Conservation (phyloP, 768 basidiomycete species). For the Serendipita sp. region DNA sequence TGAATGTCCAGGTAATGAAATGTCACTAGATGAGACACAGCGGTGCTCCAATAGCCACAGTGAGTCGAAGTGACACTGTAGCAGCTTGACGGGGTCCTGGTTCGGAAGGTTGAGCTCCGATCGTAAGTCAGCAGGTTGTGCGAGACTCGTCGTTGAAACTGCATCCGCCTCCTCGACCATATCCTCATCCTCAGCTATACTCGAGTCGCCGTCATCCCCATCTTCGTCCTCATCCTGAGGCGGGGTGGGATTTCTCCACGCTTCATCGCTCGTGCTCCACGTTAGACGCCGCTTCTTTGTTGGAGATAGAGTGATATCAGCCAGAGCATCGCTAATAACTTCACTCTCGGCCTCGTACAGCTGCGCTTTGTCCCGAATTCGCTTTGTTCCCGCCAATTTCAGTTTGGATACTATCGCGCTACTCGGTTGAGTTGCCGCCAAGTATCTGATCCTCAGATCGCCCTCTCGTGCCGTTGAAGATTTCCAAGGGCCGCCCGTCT, state of each 20-base stretch:
- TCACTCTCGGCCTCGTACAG: background rate
- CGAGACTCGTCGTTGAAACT: background rate
- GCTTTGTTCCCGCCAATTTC: background rate
- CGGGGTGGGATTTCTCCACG: slow-evolving; percentile 1
- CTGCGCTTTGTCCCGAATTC: background rate
- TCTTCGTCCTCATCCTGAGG: background rate
- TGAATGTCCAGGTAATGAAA: background rate
- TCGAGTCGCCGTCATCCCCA: background rate
- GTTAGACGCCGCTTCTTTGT: slow-evolving; percentile 1
- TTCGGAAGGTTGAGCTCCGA: background rate
- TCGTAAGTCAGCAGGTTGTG: background rate
- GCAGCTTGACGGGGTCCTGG: background rate
- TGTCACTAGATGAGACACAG: background rate
- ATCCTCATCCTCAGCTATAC: background rate
- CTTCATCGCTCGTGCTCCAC: background rate
- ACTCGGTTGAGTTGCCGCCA: slow-evolving; percentile 2
- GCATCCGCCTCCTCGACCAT: background rate
- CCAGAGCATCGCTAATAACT: background rate
- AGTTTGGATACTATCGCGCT: background rate
- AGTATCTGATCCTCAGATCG: background rate
- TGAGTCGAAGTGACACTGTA: background rate
- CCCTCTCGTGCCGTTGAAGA: background rate
- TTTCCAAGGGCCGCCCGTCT: background rate
- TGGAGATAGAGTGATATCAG: background rate
- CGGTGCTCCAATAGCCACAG: background rate